phyloP scores from a whole-genome alignment of 331 rosid genomes.

The Rosa hybrid region DNA sequence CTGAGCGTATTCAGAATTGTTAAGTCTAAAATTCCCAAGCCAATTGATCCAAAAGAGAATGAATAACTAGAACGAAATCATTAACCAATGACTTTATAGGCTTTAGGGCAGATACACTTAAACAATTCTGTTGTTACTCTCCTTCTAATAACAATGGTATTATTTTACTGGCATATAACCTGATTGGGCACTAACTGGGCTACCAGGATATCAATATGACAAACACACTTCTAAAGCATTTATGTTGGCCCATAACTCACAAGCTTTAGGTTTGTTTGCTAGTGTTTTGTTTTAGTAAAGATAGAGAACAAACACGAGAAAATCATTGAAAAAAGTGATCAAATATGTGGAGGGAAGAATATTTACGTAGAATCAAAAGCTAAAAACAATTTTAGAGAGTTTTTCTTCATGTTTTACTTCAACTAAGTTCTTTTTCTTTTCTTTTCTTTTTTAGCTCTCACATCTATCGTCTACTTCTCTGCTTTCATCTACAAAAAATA shows the following conservation, averaged over 20 bases:
- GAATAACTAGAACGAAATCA: not conserved
- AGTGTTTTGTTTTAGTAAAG: not conserved
- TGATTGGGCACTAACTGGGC: not conserved
- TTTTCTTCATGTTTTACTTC: not conserved
- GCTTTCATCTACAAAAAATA: no score
- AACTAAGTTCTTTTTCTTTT: no score
- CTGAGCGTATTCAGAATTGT: not conserved
- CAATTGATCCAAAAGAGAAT: not conserved
- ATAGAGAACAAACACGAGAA: not conserved
- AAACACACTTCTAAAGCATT: not conserved
- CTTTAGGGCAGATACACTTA: not conserved
- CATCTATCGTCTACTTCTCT: not conserved
- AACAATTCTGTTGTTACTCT: not conserved
- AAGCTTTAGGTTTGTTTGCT: not conserved
- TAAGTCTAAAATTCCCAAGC: slow-evolving; percentile 8
- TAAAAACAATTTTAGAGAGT: not conserved
- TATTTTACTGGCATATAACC: not conserved
- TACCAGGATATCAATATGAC: not conserved
- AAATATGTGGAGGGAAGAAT: not conserved
- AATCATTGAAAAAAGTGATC: no score
- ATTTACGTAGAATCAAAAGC: not conserved
- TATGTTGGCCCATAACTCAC: not conserved
- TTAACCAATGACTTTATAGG: not conserved
- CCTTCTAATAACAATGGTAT: not conserved
- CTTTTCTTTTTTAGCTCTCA: no score